phyloP scores from a whole-genome alignment of 2,329 filamentous ascomycete species.

The Colletotrichum incanum region DNA sequence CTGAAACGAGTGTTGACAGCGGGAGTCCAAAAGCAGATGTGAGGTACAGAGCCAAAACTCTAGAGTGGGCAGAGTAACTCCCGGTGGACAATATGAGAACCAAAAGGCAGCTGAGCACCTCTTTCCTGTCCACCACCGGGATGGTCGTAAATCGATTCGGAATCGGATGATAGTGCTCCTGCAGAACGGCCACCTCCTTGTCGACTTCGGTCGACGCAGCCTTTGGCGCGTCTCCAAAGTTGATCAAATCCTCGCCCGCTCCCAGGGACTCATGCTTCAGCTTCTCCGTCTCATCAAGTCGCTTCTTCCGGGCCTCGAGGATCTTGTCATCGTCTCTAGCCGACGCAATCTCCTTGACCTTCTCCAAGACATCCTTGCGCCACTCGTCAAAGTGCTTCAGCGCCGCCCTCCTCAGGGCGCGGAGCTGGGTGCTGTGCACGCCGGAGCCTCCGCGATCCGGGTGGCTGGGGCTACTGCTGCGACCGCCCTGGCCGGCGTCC shows the following conservation, averaged over 20 bases:
- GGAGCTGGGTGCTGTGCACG: constrained; percentile 45
- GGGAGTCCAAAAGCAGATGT: constrained; percentile 77
- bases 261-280: constrained; percentile 53
- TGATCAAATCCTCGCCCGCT: constrained; percentile 59
- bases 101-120: constrained; percentile 79
- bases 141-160: constrained; percentile 71
- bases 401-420: constrained; percentile 65
- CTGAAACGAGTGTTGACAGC: constrained; percentile 72
- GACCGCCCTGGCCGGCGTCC: constrained; percentile 31
- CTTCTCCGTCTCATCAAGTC: constrained; percentile 60
- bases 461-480: constrained; percentile 38
- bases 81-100: constrained; percentile 81
- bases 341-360: constrained; percentile 78
- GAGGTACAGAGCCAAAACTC: constrained; percentile 77
- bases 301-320: constrained; percentile 62
- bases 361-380: constrained; percentile 78
- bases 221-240: constrained; percentile 53
- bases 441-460: constrained; percentile 38
- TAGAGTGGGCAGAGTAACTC: constrained; percentile 82
- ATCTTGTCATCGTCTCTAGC: constrained; percentile 65
- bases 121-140: constrained; percentile 69
- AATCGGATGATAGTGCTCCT: constrained; percentile 68
- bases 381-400: constrained; percentile 83
- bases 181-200: constrained; percentile 62
- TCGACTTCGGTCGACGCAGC: constrained; percentile 50